Percentiles rank a stretch among this genome's conserved stretches.
Evolutionary conservation across 176 grass and related monocot species (phyloP).

Genomic region (Bolboschoenus planiculmis): DNA sequence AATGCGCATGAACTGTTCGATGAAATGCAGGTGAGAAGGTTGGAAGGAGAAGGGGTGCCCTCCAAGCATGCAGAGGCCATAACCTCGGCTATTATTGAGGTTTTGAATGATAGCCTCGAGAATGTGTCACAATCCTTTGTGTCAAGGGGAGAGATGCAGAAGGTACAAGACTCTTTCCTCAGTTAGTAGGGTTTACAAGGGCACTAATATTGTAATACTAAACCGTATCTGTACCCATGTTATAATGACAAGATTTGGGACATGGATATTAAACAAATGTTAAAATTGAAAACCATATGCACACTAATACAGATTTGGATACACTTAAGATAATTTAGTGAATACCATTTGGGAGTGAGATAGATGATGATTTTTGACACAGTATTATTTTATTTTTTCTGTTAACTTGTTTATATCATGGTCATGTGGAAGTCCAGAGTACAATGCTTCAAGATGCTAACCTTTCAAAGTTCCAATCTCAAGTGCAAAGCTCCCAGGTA

Average conservation of each 20-base stretch:
- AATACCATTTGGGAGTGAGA: neutral
- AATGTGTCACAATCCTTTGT: conserved; percentile 38
- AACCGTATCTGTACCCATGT: neutral
- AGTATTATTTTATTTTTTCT: neutral
- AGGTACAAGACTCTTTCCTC: conserved; percentile 13
- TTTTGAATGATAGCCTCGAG: conserved; percentile 40
- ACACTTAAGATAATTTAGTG: neutral
- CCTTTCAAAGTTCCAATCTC: conserved; percentile 39
- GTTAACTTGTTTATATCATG: conserved; percentile 3
- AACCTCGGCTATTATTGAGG: conserved; percentile 35
- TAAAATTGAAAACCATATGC: neutral
- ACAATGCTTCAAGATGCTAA: conserved; percentile 43
- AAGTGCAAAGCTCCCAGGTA: conserved; percentile 40
- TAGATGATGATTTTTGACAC: no score
- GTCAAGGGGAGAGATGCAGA: conserved; percentile 37
- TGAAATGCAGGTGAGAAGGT: conserved; percentile 30
- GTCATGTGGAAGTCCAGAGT: conserved; percentile 24
- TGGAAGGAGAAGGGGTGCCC: conserved; percentile 35
- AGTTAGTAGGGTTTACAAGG: neutral
- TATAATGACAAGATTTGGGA: neutral
- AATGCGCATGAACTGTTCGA: conserved; percentile 12
- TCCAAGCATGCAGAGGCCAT: conserved; percentile 45
- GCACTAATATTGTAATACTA: neutral
- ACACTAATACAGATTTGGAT: neutral
- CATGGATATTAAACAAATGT: neutral